A percentile compares a stretch with the other conserved stretches of the same genome.
phyloP scores from a whole-genome alignment of 2,329 filamentous ascomycete genomes.

The Fusarium chlamydosporum region DNA sequence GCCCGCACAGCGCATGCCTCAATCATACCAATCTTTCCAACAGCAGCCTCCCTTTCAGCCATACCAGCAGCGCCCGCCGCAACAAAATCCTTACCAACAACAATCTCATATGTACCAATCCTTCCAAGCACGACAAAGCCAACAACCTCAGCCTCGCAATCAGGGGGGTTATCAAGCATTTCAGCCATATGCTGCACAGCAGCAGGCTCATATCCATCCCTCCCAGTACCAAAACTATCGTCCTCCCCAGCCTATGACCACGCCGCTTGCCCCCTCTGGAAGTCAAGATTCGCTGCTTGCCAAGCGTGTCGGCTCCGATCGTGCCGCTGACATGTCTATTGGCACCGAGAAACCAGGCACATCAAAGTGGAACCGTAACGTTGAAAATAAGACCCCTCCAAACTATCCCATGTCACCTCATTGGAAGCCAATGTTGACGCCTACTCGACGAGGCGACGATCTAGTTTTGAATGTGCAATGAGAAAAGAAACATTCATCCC shows the following conservation, averaged over 20 bases:
- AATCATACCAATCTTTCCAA: slow-evolving; percentile 45
- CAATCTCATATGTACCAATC: slow-evolving; percentile 32
- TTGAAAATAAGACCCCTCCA: slow-evolving; percentile 27
- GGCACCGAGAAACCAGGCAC: slow-evolving; percentile 38
- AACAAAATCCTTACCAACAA: slow-evolving; percentile 38
- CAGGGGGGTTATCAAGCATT: slow-evolving; percentile 29
- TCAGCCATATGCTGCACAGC: slow-evolving; percentile 28
- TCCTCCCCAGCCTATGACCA: slow-evolving; percentile 28
- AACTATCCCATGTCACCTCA: slow-evolving; percentile 41
- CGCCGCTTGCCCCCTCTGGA: slow-evolving; percentile 42
- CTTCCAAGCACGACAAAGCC: slow-evolving; percentile 33
- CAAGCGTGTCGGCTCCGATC: slow-evolving; percentile 66
- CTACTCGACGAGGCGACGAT: slow-evolving; percentile 75
- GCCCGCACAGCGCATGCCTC: slow-evolving; percentile 33
- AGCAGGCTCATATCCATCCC: slow-evolving; percentile 37
- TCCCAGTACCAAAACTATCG: slow-evolving; percentile 36
- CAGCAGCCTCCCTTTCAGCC: slow-evolving; percentile 39
- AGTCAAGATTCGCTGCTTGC: slow-evolving; percentile 62
- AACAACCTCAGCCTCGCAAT: slow-evolving; percentile 36
- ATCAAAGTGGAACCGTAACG: slow-evolving; percentile 40
- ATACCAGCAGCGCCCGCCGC: slow-evolving; percentile 30
- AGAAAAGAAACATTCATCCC: slow-evolving; percentile 8
- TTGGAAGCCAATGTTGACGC: slow-evolving; percentile 72
- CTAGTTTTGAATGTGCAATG: slow-evolving; percentile 71
- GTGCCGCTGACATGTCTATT: slow-evolving; percentile 63